phyloP scores from a whole-genome alignment of 495 filamentous ascomycete species.

The Penicillium canescens region DNA sequence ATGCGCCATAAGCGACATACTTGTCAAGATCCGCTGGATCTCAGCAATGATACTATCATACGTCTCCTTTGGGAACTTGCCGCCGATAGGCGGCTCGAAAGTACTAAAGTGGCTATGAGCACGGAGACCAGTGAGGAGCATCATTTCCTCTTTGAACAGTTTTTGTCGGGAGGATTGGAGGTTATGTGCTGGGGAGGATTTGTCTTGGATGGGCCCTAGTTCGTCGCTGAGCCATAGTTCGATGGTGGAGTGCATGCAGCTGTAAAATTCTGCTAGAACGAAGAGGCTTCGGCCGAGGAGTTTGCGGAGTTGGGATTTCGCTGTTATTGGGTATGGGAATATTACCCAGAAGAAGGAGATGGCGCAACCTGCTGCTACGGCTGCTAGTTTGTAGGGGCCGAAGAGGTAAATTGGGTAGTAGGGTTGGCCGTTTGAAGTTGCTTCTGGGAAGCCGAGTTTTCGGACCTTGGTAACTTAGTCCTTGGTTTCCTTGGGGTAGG shows the following conservation, averaged over 20 bases:
- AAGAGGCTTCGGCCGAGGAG: conserved; percentile 67
- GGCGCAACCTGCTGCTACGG: conserved; percentile 64
- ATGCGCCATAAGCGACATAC: conserved; percentile 66
- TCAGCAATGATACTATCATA: conserved; percentile 37
- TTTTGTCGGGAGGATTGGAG: conserved; percentile 25
- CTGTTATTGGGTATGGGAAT: conserved; percentile 71
- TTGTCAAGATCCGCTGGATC: conserved; percentile 55
- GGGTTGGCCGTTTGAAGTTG: conserved; percentile 64
- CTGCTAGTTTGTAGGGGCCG: conserved; percentile 69
- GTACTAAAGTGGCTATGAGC: conserved; percentile 35
- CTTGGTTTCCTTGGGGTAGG: not conserved
- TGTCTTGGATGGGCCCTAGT: conserved; percentile 52
- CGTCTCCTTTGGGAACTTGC: conserved; percentile 34
- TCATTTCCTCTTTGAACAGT: conserved; percentile 36
- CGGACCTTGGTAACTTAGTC: conserved; percentile 39
- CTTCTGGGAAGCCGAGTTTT: conserved; percentile 57
- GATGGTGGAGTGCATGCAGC: conserved; percentile 66
- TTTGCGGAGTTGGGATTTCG: conserved; percentile 65
- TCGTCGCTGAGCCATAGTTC: conserved; percentile 54
- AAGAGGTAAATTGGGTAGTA: conserved; percentile 68
- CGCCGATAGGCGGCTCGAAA: conserved; percentile 38
- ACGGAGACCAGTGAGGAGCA: conserved; percentile 31
- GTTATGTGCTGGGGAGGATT: conserved; percentile 16
- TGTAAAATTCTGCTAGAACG: conserved; percentile 71
- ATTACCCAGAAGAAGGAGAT: conserved; percentile 80